These are phyloP conservation scores for Quercus phellos DNA, from an alignment of 331 rosid genomes.

Conservation along the genomic window DNA sequence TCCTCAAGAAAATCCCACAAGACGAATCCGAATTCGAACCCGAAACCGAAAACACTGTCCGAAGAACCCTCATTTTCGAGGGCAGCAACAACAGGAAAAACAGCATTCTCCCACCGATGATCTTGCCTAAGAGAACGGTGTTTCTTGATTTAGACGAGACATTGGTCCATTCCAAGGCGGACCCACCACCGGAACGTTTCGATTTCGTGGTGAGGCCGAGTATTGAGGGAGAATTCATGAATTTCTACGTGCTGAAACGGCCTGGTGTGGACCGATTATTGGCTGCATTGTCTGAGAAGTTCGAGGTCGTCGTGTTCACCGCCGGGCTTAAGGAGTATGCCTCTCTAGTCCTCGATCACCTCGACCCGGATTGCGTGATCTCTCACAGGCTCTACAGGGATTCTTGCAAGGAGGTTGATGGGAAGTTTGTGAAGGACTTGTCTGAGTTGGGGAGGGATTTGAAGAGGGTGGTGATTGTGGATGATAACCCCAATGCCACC, in stretches of 20 bases:
- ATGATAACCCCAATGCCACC: constrained; percentile 84
- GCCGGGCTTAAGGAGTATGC: constrained; percentile 84
- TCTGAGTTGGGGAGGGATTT: constrained; percentile 58
- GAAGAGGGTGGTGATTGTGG: constrained; percentile 62
- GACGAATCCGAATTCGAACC: neutral
- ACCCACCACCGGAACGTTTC: constrained; percentile 48
- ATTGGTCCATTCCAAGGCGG: constrained; percentile 54
- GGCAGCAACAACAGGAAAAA: neutral
- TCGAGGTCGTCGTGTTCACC: constrained; percentile 82
- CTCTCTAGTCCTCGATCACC: constrained; percentile 64
- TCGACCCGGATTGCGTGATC: constrained; percentile 51
- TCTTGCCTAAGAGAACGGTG: constrained; percentile 37
- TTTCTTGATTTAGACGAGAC: constrained; percentile 90
- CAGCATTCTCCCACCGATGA: constrained; percentile 30
- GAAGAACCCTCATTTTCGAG: constrained; percentile 44
- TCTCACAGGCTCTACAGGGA: constrained; percentile 77
- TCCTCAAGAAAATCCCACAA: constrained; percentile 41
- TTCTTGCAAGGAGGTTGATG: constrained; percentile 57
- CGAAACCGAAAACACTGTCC: neutral
- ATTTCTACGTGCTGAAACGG: constrained; percentile 75
- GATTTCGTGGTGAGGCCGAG: constrained; percentile 73
- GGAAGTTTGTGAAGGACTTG: constrained; percentile 78
- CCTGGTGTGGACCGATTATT: constrained; percentile 79
- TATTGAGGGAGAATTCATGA: constrained; percentile 54
- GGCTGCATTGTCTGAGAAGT: constrained; percentile 41